Evolutionary conservation across 2,329 filamentous ascomycete genomes (phyloP).

Genomic region (Penicillium polonicum): DNA sequence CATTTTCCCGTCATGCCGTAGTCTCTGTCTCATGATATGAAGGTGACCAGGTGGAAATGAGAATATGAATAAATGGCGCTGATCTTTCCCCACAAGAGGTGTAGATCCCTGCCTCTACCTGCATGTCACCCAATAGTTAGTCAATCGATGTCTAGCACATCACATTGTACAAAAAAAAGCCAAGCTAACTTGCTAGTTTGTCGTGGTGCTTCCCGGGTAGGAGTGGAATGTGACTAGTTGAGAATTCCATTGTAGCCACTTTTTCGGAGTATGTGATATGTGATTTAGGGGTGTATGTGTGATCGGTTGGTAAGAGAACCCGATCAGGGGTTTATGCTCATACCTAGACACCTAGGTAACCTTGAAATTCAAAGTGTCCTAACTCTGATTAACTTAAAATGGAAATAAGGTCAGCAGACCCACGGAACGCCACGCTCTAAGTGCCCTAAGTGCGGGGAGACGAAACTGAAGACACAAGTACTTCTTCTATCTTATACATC

Average conservation of each 20-base stretch:
- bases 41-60: constrained; percentile 7
- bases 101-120: constrained; percentile 12
- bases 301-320: background rate
- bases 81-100: constrained; percentile 20
- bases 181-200: constrained; percentile 8
- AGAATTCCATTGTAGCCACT: constrained; percentile 20
- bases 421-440: background rate
- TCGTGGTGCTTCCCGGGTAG: constrained; percentile 9
- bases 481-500: background rate
- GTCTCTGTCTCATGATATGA: constrained; percentile 21
- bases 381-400: constrained; percentile 8
- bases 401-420: constrained; percentile 6
- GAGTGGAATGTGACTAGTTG: constrained; percentile 25
- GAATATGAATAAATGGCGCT: constrained; percentile 15
- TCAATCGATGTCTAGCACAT: constrained; percentile 8
- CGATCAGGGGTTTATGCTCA: background rate
- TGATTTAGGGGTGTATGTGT: constrained; percentile 19
- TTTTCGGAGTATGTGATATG: constrained; percentile 20
- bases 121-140: constrained; percentile 4
- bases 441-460: background rate
- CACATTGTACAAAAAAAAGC: constrained; percentile 1
- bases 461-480: background rate
- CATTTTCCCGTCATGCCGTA: constrained; percentile 13
- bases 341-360: background rate
- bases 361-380: background rate